phyloP scores from a whole-genome alignment of 78 protist genomes.

The Bodo saltans region DNA sequence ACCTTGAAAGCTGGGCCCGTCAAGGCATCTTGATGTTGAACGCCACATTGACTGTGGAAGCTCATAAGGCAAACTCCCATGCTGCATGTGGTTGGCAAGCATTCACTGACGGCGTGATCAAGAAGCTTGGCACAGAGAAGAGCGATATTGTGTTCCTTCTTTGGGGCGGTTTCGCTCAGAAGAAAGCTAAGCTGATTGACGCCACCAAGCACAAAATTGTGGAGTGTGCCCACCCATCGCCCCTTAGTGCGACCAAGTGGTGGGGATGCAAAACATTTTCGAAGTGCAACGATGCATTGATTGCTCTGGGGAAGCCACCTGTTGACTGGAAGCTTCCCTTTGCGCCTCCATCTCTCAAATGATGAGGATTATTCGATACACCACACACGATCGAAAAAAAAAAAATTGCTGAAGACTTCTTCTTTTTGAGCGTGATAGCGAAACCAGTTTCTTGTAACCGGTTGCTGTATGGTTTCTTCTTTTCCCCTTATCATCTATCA shows the following conservation, averaged over 20 bases:
- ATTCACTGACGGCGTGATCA: constrained; percentile 69
- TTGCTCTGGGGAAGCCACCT: constrained; percentile 15
- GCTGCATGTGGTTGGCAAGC: constrained; percentile 51
- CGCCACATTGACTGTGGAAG: constrained; percentile 62
- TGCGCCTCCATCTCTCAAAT: too few species aligned
- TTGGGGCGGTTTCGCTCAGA: constrained; percentile 78
- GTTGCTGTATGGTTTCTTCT: too few species aligned
- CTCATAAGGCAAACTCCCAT: constrained; percentile 58
- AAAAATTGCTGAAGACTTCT: too few species aligned
- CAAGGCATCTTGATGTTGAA: constrained; percentile 84
- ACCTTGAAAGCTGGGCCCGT: constrained; percentile 67
- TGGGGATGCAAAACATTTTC: constrained; percentile 53
- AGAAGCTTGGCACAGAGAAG: neutral
- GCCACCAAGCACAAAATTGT: constrained; percentile 37
- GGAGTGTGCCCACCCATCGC: constrained; percentile 63
- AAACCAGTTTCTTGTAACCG: too few species aligned
- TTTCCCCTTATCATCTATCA: too few species aligned
- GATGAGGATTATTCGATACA: too few species aligned
- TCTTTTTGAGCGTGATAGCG: too few species aligned
- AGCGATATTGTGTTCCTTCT: constrained; percentile 47
- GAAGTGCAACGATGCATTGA: constrained; percentile 40
- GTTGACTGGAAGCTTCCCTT: constrained; percentile 54
- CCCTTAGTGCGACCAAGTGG: constrained; percentile 45
- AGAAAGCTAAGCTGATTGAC: constrained; percentile 51
- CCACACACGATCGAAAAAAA: too few species aligned